A percentile compares a stretch with the other conserved stretches of the same genome.
Conservation (phyloP, 306 rosid genomes). For the Inga laurina region DNA sequence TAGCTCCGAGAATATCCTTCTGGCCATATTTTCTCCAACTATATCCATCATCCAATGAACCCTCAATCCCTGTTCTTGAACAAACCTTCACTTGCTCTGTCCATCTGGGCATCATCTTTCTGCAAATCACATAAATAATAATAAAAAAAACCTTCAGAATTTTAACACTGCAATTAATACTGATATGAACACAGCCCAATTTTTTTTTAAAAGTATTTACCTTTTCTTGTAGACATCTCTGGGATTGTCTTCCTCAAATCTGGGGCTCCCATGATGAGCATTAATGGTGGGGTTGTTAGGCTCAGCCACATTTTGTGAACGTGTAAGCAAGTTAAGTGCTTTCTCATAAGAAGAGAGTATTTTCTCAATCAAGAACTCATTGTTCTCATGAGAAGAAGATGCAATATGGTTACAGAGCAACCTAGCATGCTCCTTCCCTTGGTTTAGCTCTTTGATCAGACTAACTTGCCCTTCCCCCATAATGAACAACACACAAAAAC, state of each 20-base stretch:
- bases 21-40: constrained; percentile 97
- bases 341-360: constrained; percentile 60
- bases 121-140: constrained; percentile 32
- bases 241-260: constrained; percentile 48
- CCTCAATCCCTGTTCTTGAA: constrained; percentile 49
- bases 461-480: constrained; percentile 53
- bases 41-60: constrained; percentile 59
- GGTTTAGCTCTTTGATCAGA: constrained; percentile 54
- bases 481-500: constrained; percentile 3
- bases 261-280: constrained; percentile 44
- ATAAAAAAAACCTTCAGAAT: constrained; percentile 12
- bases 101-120: constrained; percentile 60
- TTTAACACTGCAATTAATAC: too few species aligned
- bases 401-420: constrained; percentile 48
- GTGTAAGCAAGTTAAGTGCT: constrained; percentile 47
- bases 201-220: constrained; percentile 15
- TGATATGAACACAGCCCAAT: neutral
- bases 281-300: constrained; percentile 34
- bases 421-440: constrained; percentile 66
- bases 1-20: constrained; percentile 84
- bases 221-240: constrained; percentile 64
- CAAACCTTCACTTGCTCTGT: constrained; percentile 60
- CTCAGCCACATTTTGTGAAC: constrained; percentile 33
- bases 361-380: constrained; percentile 48
- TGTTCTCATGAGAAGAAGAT: constrained; percentile 39